Conservation (phyloP, 768 basidiomycete genomes). For the Ephemerocybe angulata region DNA sequence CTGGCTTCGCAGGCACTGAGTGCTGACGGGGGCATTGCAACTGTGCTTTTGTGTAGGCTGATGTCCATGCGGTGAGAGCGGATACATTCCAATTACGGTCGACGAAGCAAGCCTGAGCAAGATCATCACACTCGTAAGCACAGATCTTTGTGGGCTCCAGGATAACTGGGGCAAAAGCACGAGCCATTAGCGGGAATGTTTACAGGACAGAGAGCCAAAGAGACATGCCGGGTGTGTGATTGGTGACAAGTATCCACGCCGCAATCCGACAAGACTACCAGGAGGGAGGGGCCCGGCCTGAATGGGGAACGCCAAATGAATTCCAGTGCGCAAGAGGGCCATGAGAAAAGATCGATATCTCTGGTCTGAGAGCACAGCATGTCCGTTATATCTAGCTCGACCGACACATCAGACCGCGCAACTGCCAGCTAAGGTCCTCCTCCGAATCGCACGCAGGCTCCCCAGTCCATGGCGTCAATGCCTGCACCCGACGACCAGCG, state of each 20-base stretch:
- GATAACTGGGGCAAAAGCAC: not conserved
- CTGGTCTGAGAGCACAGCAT: slow-evolving; percentile 7
- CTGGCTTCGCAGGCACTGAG: not conserved
- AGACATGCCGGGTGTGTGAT: not conserved
- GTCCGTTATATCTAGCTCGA: slow-evolving; percentile 4
- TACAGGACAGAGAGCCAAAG: not conserved
- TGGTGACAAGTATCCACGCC: not conserved
- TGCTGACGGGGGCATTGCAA: not conserved
- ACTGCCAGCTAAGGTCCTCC: slow-evolving; percentile 10
- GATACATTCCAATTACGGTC: slow-evolving; percentile 7
- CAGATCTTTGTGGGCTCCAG: not conserved
- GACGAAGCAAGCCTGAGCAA: slow-evolving; percentile 1
- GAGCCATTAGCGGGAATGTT: not conserved
- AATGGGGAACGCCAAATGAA: slow-evolving; percentile 6
- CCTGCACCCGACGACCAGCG: slow-evolving; percentile 2
- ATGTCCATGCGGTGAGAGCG: slow-evolving; percentile 11
- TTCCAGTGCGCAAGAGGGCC: not conserved
- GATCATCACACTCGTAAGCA: not conserved
- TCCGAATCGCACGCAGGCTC: slow-evolving; percentile 12
- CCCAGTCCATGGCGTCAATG: not conserved
- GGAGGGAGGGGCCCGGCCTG: slow-evolving; percentile 2
- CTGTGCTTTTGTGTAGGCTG: not conserved
- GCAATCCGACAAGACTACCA: not conserved
- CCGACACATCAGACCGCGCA: slow-evolving; percentile 1
- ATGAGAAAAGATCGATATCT: slow-evolving; percentile 6